Conservation (phyloP, 768 basidiomycete species). For the Suillus lakei region DNA sequence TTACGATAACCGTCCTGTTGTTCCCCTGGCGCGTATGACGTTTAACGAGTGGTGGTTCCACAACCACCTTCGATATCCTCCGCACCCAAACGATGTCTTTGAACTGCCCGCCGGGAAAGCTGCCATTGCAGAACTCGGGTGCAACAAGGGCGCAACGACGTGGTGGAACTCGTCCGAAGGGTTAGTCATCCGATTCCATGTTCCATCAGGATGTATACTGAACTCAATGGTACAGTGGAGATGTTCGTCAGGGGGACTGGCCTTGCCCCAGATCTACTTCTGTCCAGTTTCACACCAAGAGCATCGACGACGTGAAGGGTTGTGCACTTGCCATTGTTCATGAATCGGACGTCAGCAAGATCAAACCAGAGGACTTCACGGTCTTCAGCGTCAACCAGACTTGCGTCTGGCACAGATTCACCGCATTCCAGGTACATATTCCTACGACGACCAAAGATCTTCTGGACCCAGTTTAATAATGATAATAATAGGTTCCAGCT, state of each 20-base stretch:
- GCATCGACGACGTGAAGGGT: conserved; percentile 36
- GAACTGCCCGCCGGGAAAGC: conserved; percentile 36
- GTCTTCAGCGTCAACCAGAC: conserved; percentile 49
- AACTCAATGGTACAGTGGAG: conserved; percentile 22
- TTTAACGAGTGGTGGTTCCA: conserved; percentile 47
- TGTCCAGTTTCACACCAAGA: conserved; percentile 34
- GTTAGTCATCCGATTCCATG: conserved; percentile 9
- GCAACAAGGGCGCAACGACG: conserved; percentile 38
- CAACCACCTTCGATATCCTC: conserved; percentile 35
- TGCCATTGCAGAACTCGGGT: conserved; percentile 28
- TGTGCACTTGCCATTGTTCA: conserved; percentile 51
- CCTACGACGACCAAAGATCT: conserved; percentile 40
- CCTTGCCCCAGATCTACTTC: conserved; percentile 26
- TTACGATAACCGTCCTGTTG: conserved; percentile 41
- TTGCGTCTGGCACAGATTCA: conserved; percentile 46
- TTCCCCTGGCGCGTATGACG: conserved; percentile 35
- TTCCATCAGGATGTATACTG: not conserved
- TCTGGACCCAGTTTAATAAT: conserved; percentile 40
- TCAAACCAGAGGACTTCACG: conserved; percentile 47
- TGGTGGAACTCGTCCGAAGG: conserved; percentile 24
- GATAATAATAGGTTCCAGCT: conserved; percentile 46
- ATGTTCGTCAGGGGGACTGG: conserved; percentile 23
- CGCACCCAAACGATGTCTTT: conserved; percentile 34
- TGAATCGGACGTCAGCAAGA: conserved; percentile 37
- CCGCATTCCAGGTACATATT: conserved; percentile 41